Evolutionary conservation across 2,329 filamentous ascomycete species (phyloP).

Genomic region (Aaosphaeria arxii): DNA sequence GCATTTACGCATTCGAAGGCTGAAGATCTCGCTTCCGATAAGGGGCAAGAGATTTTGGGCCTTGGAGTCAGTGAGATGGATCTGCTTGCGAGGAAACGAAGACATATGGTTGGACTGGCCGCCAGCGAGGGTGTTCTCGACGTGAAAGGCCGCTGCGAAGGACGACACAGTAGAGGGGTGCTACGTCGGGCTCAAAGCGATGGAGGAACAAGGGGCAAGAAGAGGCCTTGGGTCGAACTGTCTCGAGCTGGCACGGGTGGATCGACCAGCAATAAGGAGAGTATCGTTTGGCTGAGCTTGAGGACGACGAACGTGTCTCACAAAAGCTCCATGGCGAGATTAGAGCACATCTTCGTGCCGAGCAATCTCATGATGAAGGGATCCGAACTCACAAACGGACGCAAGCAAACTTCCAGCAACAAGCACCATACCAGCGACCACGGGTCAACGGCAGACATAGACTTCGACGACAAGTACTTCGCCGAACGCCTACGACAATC

Average conservation of each 20-base stretch:
- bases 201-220: not conserved
- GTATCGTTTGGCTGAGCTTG: constrained; percentile 15
- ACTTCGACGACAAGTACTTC: constrained; percentile 28
- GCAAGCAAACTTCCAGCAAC: not conserved
- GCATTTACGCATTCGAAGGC: not conserved
- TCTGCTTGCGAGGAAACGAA: constrained; percentile 5
- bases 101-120: constrained; percentile 18
- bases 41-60: not conserved
- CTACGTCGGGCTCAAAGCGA: not conserved
- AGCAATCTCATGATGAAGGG: constrained; percentile 8
- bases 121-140: constrained; percentile 10
- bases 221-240: not conserved
- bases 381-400: not conserved
- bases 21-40: constrained; percentile 4
- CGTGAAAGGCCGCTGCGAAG: not conserved
- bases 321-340: not conserved
- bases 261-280: constrained; percentile 1
- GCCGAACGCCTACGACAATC: constrained; percentile 13
- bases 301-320: not conserved
- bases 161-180: not conserved
- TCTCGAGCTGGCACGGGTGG: not conserved
- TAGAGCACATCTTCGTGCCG: constrained; percentile 13
- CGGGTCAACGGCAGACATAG: not conserved
- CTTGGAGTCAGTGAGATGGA: not conserved
- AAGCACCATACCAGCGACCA: not conserved